These are phyloP conservation scores for Agaricales sp. DNA, from an alignment of 1,284 basidiomycete genomes.

Conservation along the genomic window DNA sequence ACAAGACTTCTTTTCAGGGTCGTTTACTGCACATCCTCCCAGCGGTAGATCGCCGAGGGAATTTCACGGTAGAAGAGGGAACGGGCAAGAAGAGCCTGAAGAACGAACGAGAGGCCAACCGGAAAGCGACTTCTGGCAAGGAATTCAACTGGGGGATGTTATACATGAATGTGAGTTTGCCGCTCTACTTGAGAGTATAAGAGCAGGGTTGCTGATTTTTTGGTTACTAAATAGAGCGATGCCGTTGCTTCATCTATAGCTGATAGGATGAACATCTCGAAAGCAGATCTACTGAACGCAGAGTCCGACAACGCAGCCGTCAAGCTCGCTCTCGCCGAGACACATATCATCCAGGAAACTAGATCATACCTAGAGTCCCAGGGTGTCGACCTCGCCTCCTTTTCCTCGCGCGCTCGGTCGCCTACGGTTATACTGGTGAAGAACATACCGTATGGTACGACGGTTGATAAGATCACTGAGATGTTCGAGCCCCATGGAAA, in stretches of 20 bases:
- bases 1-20: slow-evolving; percentile 87
- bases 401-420: slow-evolving; percentile 48
- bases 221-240: slow-evolving; percentile 56
- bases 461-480: slow-evolving; percentile 61
- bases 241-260: slow-evolving; percentile 82
- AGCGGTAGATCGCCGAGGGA: slow-evolving; percentile 56
- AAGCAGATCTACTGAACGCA: slow-evolving; percentile 80
- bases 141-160: slow-evolving; percentile 96
- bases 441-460: slow-evolving; percentile 93
- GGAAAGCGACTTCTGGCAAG: slow-evolving; percentile 65
- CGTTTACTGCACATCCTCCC: slow-evolving; percentile 86
- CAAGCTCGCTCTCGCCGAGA: slow-evolving; percentile 93
- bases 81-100: slow-evolving; percentile 48
- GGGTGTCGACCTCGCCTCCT: slow-evolving; percentile 54
- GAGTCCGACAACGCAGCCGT: slow-evolving; percentile 76
- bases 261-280: slow-evolving; percentile 72
- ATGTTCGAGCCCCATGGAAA: slow-evolving; percentile 76
- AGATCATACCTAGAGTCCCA: slow-evolving; percentile 79
- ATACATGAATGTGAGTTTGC: slow-evolving; percentile 88
- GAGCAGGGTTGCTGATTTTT: slow-evolving; percentile 14
- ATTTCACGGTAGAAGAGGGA: slow-evolving; percentile 27
- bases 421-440: slow-evolving; percentile 88
- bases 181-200: slow-evolving; percentile 10
- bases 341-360: slow-evolving; percentile 92
- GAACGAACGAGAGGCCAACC: slow-evolving; percentile 60